Evolutionary conservation across 495 filamentous ascomycete genomes (phyloP).

Genomic region (Apodospora peruviana): DNA sequence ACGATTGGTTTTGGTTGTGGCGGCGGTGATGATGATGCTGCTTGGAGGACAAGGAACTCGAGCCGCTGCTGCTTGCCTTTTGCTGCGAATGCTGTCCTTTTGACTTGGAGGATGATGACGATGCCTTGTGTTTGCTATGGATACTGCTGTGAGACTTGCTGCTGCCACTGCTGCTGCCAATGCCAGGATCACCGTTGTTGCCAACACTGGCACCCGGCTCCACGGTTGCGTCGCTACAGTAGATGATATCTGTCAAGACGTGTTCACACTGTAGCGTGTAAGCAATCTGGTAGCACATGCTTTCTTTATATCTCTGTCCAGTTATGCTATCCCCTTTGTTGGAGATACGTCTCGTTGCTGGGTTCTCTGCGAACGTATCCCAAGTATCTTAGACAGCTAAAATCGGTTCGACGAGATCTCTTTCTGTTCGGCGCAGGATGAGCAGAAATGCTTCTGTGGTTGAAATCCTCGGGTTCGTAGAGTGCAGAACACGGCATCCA

Average conservation of each 20-base stretch:
- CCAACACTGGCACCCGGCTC: neutral
- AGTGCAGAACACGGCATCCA: no score
- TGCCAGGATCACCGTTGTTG: neutral
- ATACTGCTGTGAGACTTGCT: neutral
- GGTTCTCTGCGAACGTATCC: no score
- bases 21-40: neutral
- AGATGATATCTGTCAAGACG: conserved; percentile 27
- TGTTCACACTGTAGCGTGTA: conserved; percentile 35
- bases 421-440: no score
- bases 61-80: neutral
- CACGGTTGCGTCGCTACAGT: conserved; percentile 25
- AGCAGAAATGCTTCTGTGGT: no score
- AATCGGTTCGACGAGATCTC: no score
- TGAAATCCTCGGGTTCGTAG: no score
- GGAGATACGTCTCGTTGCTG: no score
- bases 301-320: neutral
- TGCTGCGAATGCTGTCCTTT: neutral
- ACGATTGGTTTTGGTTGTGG: neutral
- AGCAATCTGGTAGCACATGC: conserved; percentile 30
- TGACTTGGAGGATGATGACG: neutral
- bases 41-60: neutral
- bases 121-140: neutral
- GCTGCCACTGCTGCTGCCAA: neutral
- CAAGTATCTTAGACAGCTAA: no score
- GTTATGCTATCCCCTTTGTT: no score